phyloP scores from a whole-genome alignment of 2,329 filamentous ascomycete species.

The Penicillium sp. region DNA sequence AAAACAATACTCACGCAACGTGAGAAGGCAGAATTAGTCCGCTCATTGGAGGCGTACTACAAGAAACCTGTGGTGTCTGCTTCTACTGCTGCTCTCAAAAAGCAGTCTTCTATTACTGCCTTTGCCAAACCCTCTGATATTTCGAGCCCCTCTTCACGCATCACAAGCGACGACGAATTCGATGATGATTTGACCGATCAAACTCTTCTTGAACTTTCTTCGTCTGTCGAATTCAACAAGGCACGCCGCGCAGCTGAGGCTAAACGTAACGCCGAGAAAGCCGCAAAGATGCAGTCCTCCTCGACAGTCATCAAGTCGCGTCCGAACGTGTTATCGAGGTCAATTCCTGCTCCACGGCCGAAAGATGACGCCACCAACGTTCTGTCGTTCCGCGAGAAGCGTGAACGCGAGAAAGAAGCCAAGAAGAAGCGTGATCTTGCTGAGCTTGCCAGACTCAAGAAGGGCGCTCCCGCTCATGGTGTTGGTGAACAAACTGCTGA shows the following conservation, averaged over 20 bases:
- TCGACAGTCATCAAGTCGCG: conserved; percentile 16
- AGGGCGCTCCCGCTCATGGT: conserved; percentile 49
- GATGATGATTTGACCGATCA: conserved; percentile 43
- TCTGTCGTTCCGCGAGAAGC: conserved; percentile 67
- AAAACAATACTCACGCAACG: conserved; percentile 77
- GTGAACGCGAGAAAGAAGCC: conserved; percentile 72
- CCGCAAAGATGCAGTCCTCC: conserved; percentile 20
- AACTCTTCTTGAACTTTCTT: conserved; percentile 42
- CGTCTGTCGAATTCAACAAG: conserved; percentile 46
- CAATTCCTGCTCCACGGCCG: conserved; percentile 25
- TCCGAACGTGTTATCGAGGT: conserved; percentile 25
- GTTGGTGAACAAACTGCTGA: conserved; percentile 60
- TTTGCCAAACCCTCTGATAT: conserved; percentile 39
- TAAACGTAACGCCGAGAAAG: conserved; percentile 29
- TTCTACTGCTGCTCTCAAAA: conserved; percentile 43
- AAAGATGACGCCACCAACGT: conserved; percentile 39
- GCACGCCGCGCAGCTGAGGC: conserved; percentile 33
- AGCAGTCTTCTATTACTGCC: conserved; percentile 44
- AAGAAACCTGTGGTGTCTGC: conserved; percentile 46
- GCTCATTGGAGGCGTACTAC: conserved; percentile 57
- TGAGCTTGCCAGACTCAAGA: conserved; percentile 68
- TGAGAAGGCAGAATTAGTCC: conserved; percentile 78
- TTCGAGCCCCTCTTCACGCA: conserved; percentile 36
- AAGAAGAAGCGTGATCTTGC: conserved; percentile 70
- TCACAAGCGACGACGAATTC: conserved; percentile 41